Percentiles rank a stretch among this genome's conserved stretches.
Evolutionary conservation across 306 rosid species (phyloP).

Genomic region (Cicer bijugum): DNA sequence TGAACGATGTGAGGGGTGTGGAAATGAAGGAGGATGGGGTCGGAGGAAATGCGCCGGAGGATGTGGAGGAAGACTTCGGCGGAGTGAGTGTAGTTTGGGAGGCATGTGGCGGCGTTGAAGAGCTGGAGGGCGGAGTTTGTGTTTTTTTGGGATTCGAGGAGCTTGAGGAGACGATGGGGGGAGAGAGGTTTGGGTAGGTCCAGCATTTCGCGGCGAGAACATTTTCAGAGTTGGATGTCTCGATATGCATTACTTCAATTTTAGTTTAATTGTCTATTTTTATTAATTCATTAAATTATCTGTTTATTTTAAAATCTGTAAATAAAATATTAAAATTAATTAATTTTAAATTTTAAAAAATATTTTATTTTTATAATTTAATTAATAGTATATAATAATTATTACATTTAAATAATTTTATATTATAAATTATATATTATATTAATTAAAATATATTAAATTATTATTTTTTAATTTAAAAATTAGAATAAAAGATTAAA

Average conservation of each 20-base stretch:
- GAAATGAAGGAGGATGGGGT: constrained; percentile 54
- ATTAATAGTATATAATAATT: too few relatives aligned
- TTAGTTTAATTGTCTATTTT: too few relatives aligned
- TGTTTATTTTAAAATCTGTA: too few relatives aligned
- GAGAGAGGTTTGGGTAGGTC: constrained; percentile 66
- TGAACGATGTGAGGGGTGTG: constrained; percentile 55
- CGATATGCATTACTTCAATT: not conserved
- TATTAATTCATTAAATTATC: too few relatives aligned
- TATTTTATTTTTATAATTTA: too few relatives aligned
- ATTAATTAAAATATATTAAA: too few relatives aligned
- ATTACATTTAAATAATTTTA: too few relatives aligned
- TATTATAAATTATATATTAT: too few relatives aligned
- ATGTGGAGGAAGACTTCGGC: constrained; percentile 67
- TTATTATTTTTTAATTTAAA: too few relatives aligned
- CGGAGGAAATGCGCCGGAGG: constrained; percentile 61
- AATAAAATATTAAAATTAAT: too few relatives aligned
- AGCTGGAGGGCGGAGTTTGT: constrained; percentile 63
- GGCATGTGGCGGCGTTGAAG: constrained; percentile 67
- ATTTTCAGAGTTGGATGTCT: not conserved
- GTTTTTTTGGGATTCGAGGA: constrained; percentile 73
- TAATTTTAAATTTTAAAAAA: too few relatives aligned
- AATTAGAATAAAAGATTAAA: too few relatives aligned
- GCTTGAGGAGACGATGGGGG: constrained; percentile 61
- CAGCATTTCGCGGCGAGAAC: constrained; percentile 56
- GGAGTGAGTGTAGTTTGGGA: constrained; percentile 58